phyloP scores from a whole-genome alignment of 257 asterid species.

The Coffea eugenioides region DNA sequence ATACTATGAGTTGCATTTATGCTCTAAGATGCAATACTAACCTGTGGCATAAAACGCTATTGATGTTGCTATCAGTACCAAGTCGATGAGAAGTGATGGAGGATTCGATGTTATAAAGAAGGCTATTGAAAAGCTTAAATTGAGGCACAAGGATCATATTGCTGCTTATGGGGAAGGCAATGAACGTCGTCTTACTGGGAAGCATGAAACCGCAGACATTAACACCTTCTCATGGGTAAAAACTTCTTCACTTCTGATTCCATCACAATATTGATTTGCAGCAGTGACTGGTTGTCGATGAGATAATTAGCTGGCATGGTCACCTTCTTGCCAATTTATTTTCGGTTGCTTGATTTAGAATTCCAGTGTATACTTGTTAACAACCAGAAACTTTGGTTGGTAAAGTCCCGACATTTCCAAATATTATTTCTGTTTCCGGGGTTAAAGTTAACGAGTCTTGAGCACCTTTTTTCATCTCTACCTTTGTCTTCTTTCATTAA shows the following conservation, averaged over 20 bases:
- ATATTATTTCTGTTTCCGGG: background rate
- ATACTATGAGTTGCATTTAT: background rate
- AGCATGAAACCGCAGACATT: constrained; percentile 40
- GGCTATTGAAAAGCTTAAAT: constrained; percentile 26
- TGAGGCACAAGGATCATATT: constrained; percentile 42
- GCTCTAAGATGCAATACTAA: background rate
- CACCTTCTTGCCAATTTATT: background rate
- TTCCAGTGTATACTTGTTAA: background rate
- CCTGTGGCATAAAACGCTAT: background rate
- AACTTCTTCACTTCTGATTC: background rate
- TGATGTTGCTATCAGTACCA: constrained; percentile 22
- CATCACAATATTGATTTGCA: background rate
- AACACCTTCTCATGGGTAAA: constrained; percentile 36
- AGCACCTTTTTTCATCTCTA: background rate
- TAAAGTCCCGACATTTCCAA: background rate
- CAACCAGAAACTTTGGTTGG: background rate
- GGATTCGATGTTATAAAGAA: constrained; percentile 28
- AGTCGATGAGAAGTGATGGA: constrained; percentile 37
- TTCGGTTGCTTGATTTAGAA: background rate
- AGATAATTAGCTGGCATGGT: background rate
- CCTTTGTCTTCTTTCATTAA: background rate
- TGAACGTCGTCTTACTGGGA: constrained; percentile 39
- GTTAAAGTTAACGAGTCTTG: background rate
- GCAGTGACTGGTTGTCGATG: background rate
- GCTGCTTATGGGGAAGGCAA: constrained; percentile 42